Percentiles rank a stretch among this genome's conserved stretches.
These are phyloP conservation scores for Diplodia seriata DNA, from an alignment of 2,329 filamentous ascomycete species.

Conservation along the genomic window DNA sequence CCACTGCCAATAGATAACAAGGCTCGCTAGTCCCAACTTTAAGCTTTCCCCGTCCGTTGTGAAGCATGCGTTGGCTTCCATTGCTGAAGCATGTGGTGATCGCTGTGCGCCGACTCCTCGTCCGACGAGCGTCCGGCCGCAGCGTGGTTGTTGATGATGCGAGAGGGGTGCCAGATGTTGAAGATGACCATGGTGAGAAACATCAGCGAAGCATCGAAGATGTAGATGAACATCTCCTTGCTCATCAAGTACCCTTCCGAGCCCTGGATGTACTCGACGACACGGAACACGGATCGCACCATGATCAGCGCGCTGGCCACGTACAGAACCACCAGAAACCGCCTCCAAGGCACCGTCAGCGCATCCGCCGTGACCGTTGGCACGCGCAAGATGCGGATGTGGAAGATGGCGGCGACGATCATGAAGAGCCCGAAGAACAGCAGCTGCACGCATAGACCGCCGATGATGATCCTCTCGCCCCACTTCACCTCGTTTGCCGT, in stretches of 20 bases:
- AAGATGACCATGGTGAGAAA: conserved; percentile 52
- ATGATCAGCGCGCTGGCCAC: conserved; percentile 55
- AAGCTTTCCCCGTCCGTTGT: conserved; percentile 10
- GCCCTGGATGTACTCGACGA: conserved; percentile 58
- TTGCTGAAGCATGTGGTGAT: conserved; percentile 22
- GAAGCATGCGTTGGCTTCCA: conserved; percentile 23
- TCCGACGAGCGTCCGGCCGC: not conserved
- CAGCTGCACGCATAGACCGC: conserved; percentile 59
- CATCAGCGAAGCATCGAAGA: conserved; percentile 58
- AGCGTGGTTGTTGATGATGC: conserved; percentile 33
- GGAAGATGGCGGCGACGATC: conserved; percentile 42
- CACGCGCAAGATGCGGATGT: conserved; percentile 37
- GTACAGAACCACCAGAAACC: conserved; percentile 54
- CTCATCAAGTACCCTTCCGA: conserved; percentile 53
- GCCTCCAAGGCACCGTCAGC: conserved; percentile 35
- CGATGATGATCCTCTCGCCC: conserved; percentile 56
- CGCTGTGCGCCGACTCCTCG: conserved; percentile 16
- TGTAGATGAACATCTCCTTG: conserved; percentile 57
- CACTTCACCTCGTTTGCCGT: not conserved
- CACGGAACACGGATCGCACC: conserved; percentile 56
- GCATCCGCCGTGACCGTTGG: conserved; percentile 35
- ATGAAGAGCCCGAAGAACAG: conserved; percentile 60
- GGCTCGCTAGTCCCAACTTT: conserved; percentile 3
- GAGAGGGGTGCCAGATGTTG: conserved; percentile 48
- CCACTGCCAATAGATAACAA: conserved; percentile 18